Percentiles rank a stretch among this genome's conserved stretches.
Conservation (phyloP, 2,329 filamentous ascomycete species). For the Aureobasidium mangrovei region DNA sequence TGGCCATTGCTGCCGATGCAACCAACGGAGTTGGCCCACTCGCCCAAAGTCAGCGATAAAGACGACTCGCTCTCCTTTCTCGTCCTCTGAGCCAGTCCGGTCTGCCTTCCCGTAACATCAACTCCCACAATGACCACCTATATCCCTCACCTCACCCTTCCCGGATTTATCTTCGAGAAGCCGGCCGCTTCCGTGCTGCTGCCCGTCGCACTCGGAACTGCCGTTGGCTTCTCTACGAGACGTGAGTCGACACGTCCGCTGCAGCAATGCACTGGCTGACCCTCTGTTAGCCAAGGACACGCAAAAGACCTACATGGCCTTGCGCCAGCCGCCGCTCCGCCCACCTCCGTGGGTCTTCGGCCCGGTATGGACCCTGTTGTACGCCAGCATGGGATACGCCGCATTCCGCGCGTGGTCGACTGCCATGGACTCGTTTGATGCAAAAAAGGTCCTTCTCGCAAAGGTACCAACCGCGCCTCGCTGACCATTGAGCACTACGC, state of each 20-base stretch:
- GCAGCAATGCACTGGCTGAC: background rate
- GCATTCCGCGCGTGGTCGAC: slow-evolving; percentile 65
- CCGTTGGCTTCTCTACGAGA: slow-evolving; percentile 59
- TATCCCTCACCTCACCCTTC: slow-evolving; percentile 69
- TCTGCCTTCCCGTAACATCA: background rate
- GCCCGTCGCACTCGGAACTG: slow-evolving; percentile 62
- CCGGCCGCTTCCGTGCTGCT: slow-evolving; percentile 66
- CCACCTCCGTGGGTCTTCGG: slow-evolving; percentile 51
- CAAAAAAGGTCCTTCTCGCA: slow-evolving; percentile 49
- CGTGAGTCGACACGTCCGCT: slow-evolving; percentile 41
- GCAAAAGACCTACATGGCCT: slow-evolving; percentile 52
- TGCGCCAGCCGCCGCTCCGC: slow-evolving; percentile 54
- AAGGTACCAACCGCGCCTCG: slow-evolving; percentile 32
- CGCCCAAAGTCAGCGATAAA: background rate
- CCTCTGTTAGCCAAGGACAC: slow-evolving; percentile 43
- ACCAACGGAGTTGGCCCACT: no score
- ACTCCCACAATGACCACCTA: slow-evolving; percentile 59
- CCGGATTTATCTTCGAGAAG: slow-evolving; percentile 60
- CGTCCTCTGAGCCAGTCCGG: background rate
- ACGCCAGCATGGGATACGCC: slow-evolving; percentile 75
- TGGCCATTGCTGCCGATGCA: no score
- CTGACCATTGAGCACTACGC: background rate
- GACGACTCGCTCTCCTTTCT: background rate
- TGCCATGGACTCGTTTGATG: slow-evolving; percentile 51
- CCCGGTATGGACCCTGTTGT: slow-evolving; percentile 51